Percentiles rank a stretch among this genome's conserved stretches.
Evolutionary conservation across 352 stramenopile species (phyloP).

Genomic region (Phytophthora hibernalis): DNA sequence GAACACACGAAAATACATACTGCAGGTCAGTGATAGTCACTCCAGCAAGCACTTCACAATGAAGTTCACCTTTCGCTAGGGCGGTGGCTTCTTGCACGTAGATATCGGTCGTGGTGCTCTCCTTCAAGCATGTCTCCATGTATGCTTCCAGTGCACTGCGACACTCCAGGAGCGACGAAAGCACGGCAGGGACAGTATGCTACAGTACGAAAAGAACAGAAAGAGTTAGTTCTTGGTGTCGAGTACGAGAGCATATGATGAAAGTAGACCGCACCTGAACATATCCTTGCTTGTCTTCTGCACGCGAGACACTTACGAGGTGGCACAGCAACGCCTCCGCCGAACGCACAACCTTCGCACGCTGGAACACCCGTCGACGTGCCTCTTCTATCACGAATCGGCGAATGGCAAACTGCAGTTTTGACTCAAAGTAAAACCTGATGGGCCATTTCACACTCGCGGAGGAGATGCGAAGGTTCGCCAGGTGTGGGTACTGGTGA

Average conservation of each 20-base stretch:
- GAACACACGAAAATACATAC: constrained; percentile 7
- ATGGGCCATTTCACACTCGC: constrained; percentile 54
- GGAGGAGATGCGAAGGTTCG: constrained; percentile 56
- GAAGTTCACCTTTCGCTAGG: constrained; percentile 57
- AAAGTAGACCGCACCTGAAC: constrained; percentile 61
- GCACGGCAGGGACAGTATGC: constrained; percentile 71
- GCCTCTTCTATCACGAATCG: constrained; percentile 65
- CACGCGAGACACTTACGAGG: constrained; percentile 61
- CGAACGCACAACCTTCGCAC: constrained; percentile 53
- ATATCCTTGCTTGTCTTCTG: constrained; percentile 68
- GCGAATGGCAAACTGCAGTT: constrained; percentile 63
- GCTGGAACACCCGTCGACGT: constrained; percentile 54
- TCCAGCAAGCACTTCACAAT: neutral
- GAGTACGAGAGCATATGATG: constrained; percentile 1
- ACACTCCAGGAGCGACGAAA: constrained; percentile 77
- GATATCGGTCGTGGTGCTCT: constrained; percentile 59
- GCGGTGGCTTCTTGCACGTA: constrained; percentile 69
- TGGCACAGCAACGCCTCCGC: constrained; percentile 65
- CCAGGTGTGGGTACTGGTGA: constrained; percentile 56
- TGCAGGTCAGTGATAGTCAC: constrained; percentile 9
- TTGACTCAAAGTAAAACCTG: constrained; percentile 56
- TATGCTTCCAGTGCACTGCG: constrained; percentile 67
- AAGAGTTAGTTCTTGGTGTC: constrained; percentile 6
- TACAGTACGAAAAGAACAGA: constrained; percentile 27
- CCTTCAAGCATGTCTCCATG: constrained; percentile 76